Conservation (phyloP, 306 rosid genomes). For the Amphicarpaea edgeworthii region DNA sequence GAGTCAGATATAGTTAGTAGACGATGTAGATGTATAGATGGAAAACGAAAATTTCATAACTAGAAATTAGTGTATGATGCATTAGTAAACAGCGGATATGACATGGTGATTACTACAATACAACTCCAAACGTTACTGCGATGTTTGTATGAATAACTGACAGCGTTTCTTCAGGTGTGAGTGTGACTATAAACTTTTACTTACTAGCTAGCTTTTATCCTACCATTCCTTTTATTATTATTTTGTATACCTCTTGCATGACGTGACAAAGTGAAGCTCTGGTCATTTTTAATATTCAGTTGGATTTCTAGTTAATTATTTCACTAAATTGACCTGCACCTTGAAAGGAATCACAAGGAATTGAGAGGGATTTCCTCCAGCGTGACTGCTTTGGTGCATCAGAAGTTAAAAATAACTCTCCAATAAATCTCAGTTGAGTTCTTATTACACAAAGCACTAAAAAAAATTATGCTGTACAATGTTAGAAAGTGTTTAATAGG, state of each 20-base stretch:
- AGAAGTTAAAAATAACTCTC: background rate
- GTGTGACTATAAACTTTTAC: background rate
- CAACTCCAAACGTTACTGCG: background rate
- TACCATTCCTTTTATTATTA: background rate
- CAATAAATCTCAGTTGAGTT: slow-evolving; percentile 1
- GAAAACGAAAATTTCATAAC: background rate
- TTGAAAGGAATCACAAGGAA: background rate
- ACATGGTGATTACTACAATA: background rate
- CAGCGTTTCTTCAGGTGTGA: background rate
- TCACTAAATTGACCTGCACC: background rate
- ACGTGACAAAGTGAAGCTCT: background rate
- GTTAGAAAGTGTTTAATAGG: background rate
- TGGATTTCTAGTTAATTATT: slow-evolving; percentile 3
- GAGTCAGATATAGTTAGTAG: background rate
- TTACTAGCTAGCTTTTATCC: background rate
- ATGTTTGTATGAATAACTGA: background rate
- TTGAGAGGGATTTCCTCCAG: background rate
- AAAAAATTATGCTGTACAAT: slow-evolving; percentile 2
- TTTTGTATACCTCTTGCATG: background rate
- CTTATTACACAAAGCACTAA: background rate
- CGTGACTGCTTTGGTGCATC: no score
- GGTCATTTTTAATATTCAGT: background rate
- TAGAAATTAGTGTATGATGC: slow-evolving; percentile 7
- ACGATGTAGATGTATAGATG: slow-evolving; percentile 29
- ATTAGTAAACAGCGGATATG: background rate